Percentiles rank a stretch among this genome's conserved stretches.
These are phyloP conservation scores for Podaxis mareebaensis DNA, from an alignment of 768 basidiomycete species.

Conservation along the genomic window DNA sequence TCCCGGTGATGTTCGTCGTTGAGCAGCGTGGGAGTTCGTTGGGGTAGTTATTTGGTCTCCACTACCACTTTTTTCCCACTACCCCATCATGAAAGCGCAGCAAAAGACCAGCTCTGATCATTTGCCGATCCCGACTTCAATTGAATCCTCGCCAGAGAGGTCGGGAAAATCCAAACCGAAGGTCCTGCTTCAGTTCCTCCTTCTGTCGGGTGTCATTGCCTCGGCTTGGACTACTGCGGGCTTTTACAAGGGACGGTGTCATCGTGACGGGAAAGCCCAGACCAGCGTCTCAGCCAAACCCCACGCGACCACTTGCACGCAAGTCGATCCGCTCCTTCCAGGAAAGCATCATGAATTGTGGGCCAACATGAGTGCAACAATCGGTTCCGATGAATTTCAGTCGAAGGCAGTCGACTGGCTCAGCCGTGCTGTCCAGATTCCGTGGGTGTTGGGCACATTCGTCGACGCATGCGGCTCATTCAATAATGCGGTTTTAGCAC, in stretches of 20 bases:
- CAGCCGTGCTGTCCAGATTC: constrained; percentile 46
- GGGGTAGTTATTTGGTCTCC: neutral
- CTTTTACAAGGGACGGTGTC: neutral
- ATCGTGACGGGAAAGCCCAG: neutral
- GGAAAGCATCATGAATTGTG: constrained; percentile 39
- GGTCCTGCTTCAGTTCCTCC: constrained; percentile 3
- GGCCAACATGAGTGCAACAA: constrained; percentile 30
- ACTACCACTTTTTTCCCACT: neutral
- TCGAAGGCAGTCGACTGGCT: constrained; percentile 45
- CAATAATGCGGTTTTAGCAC: constrained; percentile 36
- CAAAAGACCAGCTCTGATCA: neutral
- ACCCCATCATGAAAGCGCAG: neutral
- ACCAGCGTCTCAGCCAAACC: neutral
- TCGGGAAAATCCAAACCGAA: neutral
- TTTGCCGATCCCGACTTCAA: neutral
- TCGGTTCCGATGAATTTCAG: constrained; percentile 39
- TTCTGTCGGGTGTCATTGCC: neutral
- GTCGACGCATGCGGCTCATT: neutral
- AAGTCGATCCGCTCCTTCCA: constrained; percentile 40
- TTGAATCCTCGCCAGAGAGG: neutral
- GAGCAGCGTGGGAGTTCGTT: neutral
- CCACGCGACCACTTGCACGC: constrained; percentile 28
- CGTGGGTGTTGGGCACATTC: constrained; percentile 29
- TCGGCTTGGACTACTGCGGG: neutral
- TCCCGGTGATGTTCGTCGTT: neutral